Base-by-base conservation (phyloP, 345 rosid genomes). In the Punica granatum region DNA sequence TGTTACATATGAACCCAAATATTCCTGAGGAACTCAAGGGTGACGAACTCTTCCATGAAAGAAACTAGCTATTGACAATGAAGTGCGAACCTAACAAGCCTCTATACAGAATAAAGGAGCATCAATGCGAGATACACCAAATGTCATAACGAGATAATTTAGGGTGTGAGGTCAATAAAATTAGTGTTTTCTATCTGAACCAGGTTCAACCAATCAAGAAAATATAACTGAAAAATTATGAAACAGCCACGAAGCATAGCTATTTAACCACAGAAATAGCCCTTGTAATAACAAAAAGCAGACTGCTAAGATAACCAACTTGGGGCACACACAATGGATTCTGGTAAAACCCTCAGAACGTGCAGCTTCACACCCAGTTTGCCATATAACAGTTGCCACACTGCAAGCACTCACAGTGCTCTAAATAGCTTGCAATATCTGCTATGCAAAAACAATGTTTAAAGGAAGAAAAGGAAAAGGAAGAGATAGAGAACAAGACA, bases 391-490 rank as follows among this genome's bases (percentile, higher is more conserved):
- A 51, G 58, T 5, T 2, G 30, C 6, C 58, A 51, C 12, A 26
- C 18, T 7, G 25, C 28, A 26, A 30, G 18, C 18, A 56, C 12
- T 6, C 25, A 28, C 33, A 25, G 26, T 46, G 23, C 7, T 3
- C 56, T 21, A n/a, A 49, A 1, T 28, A 54, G 60, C 32, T 23
- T 28, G 11, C 9, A 54, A n/a, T 54, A 6, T 11, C 60, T 12
- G 16, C 60, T 28, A 28, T 54, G 23, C 39, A 33, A 21, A 23
- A 14, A 32, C 26, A 66, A 43, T 15, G 49, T 32, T 4, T 16
- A 43, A 32, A 25, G 65, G 23, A 42, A 39, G 8, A 31, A 43
- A 61, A 70, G 41, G 13, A 71, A 41, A 35, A 32, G 48, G 48
- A 63, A 16, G 46, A 25, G 3, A 64, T 2, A 25, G 7, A 43